A percentile compares a stretch with the other conserved stretches of the same genome.
Evolutionary conservation across 2,329 filamentous ascomycete species (phyloP).

Genomic region (Samsoniella hepiali): DNA sequence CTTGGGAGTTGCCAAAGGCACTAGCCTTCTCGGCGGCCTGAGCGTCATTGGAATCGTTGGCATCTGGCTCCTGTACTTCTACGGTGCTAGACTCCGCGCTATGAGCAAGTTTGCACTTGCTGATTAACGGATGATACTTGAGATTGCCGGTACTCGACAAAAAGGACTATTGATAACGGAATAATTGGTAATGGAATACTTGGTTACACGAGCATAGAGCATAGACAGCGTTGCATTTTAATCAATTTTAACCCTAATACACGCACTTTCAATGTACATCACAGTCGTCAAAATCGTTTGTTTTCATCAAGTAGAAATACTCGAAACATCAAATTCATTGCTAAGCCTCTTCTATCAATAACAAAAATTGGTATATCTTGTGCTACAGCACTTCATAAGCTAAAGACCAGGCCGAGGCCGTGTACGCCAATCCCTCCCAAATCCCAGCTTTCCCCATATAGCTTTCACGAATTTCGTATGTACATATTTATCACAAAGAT

Average conservation of each 20-base stretch:
- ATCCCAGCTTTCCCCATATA: neutral
- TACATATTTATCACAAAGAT: neutral
- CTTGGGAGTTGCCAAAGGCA: slow-evolving; percentile 56
- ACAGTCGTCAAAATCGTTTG: neutral
- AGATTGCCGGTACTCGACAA: neutral
- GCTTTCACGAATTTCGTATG: neutral
- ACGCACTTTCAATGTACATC: neutral
- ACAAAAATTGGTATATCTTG: neutral
- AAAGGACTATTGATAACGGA: neutral
- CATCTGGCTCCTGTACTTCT: slow-evolving; percentile 58
- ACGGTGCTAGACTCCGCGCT: slow-evolving; percentile 50
- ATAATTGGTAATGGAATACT: neutral
- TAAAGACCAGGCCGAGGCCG: neutral
- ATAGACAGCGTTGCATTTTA: slow-evolving; percentile 12
- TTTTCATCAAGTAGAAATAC: neutral
- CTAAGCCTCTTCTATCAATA: neutral
- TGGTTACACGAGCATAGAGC: neutral
- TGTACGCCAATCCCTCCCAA: neutral
- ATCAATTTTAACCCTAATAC: neutral
- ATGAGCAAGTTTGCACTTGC: slow-evolving; percentile 56
- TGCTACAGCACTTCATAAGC: neutral
- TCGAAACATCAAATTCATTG: neutral
- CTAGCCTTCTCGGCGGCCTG: slow-evolving; percentile 54
- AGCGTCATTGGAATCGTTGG: slow-evolving; percentile 54
- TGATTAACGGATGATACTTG: slow-evolving; percentile 5